phyloP scores from a whole-genome alignment of 192 early-diverging fungal species.

The Phlyctochytrium planicorne region DNA sequence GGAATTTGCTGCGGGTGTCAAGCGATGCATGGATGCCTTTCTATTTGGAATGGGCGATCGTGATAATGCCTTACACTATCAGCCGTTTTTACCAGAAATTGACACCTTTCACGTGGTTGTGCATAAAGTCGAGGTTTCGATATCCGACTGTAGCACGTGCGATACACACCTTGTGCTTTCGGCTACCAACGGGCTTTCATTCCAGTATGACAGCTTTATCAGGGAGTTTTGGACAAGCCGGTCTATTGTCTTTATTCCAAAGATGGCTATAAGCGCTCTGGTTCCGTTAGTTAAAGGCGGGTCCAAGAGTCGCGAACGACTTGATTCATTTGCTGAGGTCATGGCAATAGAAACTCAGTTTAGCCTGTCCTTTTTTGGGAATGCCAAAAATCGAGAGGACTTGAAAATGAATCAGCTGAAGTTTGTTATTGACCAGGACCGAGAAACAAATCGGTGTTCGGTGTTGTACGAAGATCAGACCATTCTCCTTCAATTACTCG shows the following conservation, averaged over 20 bases:
- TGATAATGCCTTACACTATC: conserved; percentile 59
- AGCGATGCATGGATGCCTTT: conserved; percentile 57
- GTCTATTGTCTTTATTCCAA: conserved; percentile 58
- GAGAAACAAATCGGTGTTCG: conserved; percentile 53
- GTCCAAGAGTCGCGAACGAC: neutral
- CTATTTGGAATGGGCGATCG: conserved; percentile 63
- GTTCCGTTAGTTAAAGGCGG: conserved; percentile 33
- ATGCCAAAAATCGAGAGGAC: conserved; percentile 52
- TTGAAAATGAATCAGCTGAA: conserved; percentile 52
- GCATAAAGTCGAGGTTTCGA: neutral
- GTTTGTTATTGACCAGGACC: conserved; percentile 63
- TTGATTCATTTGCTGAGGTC: conserved; percentile 66
- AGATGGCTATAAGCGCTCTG: conserved; percentile 51
- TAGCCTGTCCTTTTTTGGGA: conserved; percentile 55
- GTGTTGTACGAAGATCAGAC: neutral
- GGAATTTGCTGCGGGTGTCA: conserved; percentile 52
- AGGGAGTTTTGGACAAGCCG: conserved; percentile 55
- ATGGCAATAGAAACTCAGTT: conserved; percentile 57
- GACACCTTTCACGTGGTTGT: neutral
- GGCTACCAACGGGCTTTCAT: conserved; percentile 49
- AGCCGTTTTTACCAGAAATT: neutral
- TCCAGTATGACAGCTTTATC: conserved; percentile 67
- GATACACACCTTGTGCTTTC: neutral
- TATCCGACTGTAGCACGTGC: neutral
- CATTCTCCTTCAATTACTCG: neutral